Evolutionary conservation across 2,329 filamentous ascomycete species (phyloP).

Genomic region (Penicillium freii): DNA sequence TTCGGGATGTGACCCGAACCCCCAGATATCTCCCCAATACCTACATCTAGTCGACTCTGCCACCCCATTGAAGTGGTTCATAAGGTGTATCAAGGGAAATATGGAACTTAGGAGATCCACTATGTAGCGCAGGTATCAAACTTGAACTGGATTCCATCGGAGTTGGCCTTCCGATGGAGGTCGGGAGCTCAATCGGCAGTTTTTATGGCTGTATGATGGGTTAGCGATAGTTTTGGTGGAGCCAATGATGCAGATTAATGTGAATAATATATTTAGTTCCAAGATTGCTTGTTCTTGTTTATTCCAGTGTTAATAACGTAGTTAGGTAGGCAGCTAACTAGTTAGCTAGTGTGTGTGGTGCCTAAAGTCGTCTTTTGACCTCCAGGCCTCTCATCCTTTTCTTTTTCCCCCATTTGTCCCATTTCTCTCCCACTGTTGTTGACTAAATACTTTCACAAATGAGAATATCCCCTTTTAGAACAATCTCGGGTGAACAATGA

Average conservation of each 20-base stretch:
- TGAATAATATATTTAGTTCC: not conserved
- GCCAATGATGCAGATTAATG: not conserved
- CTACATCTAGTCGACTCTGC: no score
- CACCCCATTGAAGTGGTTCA: no score
- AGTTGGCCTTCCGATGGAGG: no score
- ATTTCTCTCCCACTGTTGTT: not conserved
- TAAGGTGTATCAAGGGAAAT: no score
- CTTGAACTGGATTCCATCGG: no score
- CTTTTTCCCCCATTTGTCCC: not conserved
- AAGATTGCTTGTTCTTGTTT: not conserved
- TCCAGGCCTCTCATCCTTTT: not conserved
- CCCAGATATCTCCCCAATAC: not conserved
- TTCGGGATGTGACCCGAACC: not conserved
- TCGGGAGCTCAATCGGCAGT: not conserved
- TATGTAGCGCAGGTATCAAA: no score
- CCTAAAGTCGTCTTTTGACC: not conserved
- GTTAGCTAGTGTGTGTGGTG: not conserved
- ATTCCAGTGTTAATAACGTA: not conserved
- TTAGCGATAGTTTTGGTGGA: no score
- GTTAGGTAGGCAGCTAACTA: not conserved
- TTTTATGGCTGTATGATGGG: not conserved
- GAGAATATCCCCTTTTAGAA: not conserved
- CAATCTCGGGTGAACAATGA: slow-evolving; percentile 14
- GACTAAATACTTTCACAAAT: not conserved
- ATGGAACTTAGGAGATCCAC: no score